These are phyloP conservation scores for Panicum miliaceum DNA, from an alignment of 176 grass and related monocot species.

Conservation along the genomic window DNA sequence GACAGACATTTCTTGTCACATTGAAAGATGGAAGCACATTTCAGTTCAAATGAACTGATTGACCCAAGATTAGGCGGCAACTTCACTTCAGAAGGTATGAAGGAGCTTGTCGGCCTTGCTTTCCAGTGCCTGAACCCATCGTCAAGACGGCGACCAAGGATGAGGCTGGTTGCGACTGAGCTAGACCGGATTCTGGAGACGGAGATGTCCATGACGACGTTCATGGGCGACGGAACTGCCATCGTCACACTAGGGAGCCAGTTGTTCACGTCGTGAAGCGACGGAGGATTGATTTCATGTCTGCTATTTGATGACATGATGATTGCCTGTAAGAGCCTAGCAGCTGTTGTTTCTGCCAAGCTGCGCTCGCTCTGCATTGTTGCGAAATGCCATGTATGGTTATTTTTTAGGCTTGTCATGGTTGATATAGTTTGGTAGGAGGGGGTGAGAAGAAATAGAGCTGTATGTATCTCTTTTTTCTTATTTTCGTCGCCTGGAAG, in stretches of 20 bases:
- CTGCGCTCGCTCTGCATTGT: conserved; percentile 51
- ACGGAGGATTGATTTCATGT: conserved; percentile 52
- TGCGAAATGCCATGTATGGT: conserved; percentile 55
- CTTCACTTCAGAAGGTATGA: conserved; percentile 94
- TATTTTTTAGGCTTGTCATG: conserved; percentile 59
- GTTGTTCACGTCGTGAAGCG: conserved; percentile 73
- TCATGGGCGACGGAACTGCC: conserved; percentile 93
- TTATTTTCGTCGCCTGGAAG: conserved; percentile 23
- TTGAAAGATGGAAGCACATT: conserved; percentile 72
- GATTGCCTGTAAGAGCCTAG: conserved; percentile 41
- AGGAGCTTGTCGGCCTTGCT: conserved; percentile 65
- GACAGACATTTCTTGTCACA: conserved; percentile 36
- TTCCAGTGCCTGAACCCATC: conserved; percentile 82
- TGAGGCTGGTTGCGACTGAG: conserved; percentile 62
- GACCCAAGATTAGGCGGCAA: conserved; percentile 76
- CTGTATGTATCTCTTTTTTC: conserved; percentile 50
- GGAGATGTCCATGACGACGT: conserved; percentile 84
- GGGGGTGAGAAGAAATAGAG: conserved; percentile 46
- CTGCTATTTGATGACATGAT: conserved; percentile 68
- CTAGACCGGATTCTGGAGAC: conserved; percentile 85
- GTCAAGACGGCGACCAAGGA: conserved; percentile 67
- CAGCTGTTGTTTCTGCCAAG: conserved; percentile 52
- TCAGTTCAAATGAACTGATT: conserved; percentile 67
- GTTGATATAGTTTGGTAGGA: conserved; percentile 52
- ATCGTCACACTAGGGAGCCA: conserved; percentile 95